Evolutionary conservation across 2,329 filamentous ascomycete genomes (phyloP).

Genomic region (Myriosclerotinia duriaeana): DNA sequence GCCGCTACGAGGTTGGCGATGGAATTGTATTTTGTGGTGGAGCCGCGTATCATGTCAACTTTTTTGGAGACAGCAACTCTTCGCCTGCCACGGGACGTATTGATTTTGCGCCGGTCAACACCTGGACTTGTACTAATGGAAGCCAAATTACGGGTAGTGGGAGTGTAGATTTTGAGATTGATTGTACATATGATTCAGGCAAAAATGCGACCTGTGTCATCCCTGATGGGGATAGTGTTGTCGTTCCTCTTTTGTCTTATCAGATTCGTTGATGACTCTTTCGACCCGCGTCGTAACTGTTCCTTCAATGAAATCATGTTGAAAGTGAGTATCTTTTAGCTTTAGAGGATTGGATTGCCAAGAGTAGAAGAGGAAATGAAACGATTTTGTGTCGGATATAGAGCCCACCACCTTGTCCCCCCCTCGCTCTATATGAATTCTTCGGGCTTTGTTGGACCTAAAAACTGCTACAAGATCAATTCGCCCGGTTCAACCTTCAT

Average conservation of each 20-base stretch:
- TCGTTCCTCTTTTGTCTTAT: slow-evolving; percentile 4
- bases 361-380: neutral
- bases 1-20: neutral
- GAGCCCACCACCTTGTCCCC: neutral
- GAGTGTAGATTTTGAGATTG: neutral
- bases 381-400: neutral
- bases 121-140: slow-evolving; percentile 16
- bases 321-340: neutral
- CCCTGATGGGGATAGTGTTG: neutral
- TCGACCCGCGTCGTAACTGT: too few relatives aligned
- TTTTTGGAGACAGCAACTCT: neutral
- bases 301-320: too few relatives aligned
- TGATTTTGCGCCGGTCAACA: neutral
- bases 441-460: too few relatives aligned
- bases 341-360: neutral
- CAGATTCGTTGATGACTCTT: neutral
- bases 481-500: neutral
- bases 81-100: neutral
- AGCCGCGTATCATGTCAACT: neutral
- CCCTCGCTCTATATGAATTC: too few relatives aligned
- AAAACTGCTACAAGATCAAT: neutral
- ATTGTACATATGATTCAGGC: slow-evolving; percentile 5
- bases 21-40: slow-evolving; percentile 6
- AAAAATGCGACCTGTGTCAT: slow-evolving; percentile 6
- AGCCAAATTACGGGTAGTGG: neutral